Evolutionary conservation across 1,284 basidiomycete species (phyloP).

Genomic region (Mycosarcoma mackinlayi): DNA sequence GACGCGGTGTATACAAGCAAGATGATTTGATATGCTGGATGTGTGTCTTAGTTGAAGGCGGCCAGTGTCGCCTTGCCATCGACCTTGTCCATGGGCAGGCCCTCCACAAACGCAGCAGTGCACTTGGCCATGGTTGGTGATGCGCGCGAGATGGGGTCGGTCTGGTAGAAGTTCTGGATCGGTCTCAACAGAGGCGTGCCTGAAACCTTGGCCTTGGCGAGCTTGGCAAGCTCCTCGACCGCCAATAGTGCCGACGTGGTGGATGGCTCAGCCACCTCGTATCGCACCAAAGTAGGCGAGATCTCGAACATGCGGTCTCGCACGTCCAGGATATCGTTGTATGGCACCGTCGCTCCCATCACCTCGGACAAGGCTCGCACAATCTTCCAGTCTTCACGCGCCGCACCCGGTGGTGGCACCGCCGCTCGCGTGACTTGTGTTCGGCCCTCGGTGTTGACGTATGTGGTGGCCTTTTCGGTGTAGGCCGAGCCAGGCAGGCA

Average conservation of each 20-base stretch:
- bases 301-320: constrained; percentile 98
- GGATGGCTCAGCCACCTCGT: constrained; percentile 84
- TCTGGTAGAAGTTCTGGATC: constrained; percentile 94
- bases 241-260: constrained; percentile 70
- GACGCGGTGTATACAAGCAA: not conserved
- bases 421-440: constrained; percentile 90
- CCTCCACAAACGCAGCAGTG: constrained; percentile 49
- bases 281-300: constrained; percentile 87
- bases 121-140: constrained; percentile 68
- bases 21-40: not conserved
- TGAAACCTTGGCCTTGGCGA: constrained; percentile 39
- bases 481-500: constrained; percentile 92
- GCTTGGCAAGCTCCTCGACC: constrained; percentile 51
- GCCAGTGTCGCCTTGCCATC: constrained; percentile 46
- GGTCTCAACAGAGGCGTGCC: constrained; percentile 79
- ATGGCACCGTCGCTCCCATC: constrained; percentile 81
- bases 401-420: constrained; percentile 92
- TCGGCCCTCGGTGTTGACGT: constrained; percentile 97
- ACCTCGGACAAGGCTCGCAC: constrained; percentile 94
- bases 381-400: constrained; percentile 99
- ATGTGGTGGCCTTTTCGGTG: constrained; percentile 93
- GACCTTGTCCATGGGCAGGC: constrained; percentile 47
- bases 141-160: constrained; percentile 77
- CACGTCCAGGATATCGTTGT: constrained; percentile 87
- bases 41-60: constrained; percentile 26